Evolutionary conservation across 345 rosid species (phyloP).

Genomic region (Syzygium oleosum): DNA sequence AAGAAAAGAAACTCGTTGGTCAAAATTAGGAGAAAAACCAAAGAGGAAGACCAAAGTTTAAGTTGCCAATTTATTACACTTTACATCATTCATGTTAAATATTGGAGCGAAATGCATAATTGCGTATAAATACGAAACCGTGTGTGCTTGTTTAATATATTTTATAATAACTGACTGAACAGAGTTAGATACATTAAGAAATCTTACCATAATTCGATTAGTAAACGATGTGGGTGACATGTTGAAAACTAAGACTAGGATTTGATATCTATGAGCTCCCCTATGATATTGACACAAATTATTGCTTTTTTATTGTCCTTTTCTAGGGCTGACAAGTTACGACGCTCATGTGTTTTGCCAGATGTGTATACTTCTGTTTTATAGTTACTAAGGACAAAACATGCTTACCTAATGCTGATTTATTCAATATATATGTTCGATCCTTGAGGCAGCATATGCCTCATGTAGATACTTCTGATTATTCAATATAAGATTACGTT

Average conservation of each 20-base stretch:
- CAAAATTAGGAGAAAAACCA: not conserved
- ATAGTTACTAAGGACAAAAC: not conserved
- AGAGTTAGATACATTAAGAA: not conserved
- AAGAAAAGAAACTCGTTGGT: not conserved
- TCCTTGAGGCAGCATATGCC: not conserved
- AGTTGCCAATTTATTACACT: not conserved
- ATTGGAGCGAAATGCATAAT: not conserved
- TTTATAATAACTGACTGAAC: not conserved
- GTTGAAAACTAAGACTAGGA: not conserved
- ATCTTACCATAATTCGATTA: not conserved
- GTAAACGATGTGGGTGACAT: not conserved
- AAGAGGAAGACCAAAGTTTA: not conserved
- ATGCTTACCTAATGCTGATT: not conserved
- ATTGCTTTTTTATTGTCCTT: not conserved
- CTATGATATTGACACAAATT: not conserved
- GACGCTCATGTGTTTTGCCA: not conserved
- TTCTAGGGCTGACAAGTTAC: not conserved
- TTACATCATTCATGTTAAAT: not conserved
- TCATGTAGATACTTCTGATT: not conserved
- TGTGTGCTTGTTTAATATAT: not conserved
- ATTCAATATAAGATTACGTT: not conserved
- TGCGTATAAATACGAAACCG: not conserved
- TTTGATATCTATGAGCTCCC: not conserved
- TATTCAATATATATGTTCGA: not conserved
- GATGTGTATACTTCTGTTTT: not conserved